These are phyloP conservation scores for Arthrobotrys entomopaga DNA, from an alignment of 2,329 filamentous ascomycete species.

Conservation along the genomic window DNA sequence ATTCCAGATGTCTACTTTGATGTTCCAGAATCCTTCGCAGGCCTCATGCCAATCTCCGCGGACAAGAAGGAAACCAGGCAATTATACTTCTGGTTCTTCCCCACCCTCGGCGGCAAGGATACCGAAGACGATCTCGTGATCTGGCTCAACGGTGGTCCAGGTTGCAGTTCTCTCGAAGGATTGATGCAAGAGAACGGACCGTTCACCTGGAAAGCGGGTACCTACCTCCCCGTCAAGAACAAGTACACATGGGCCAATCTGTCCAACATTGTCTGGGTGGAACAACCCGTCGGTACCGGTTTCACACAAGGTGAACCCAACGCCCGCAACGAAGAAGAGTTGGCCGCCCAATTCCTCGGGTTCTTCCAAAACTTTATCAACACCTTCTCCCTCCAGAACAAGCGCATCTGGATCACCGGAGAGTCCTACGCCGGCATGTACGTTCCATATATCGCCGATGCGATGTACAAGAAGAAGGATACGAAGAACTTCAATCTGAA, in stretches of 20 bases:
- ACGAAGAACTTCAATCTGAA: constrained; percentile 74
- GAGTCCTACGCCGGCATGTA: constrained; percentile 73
- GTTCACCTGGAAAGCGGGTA: constrained; percentile 76
- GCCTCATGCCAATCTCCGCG: constrained; percentile 70
- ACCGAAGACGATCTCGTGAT: constrained; percentile 71
- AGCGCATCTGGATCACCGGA: constrained; percentile 77
- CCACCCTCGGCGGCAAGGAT: constrained; percentile 65
- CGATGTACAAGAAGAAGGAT: constrained; percentile 68
- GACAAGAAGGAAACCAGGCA: constrained; percentile 66
- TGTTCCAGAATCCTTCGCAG: constrained; percentile 73
- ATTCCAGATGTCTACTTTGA: constrained; percentile 78
- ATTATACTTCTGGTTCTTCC: constrained; percentile 76
- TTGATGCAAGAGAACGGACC: constrained; percentile 81
- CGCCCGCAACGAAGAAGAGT: constrained; percentile 73
- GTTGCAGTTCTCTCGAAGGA: constrained; percentile 72
- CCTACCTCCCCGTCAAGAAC: constrained; percentile 73
- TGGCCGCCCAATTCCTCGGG: constrained; percentile 75
- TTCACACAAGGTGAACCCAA: constrained; percentile 74
- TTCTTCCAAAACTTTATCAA: constrained; percentile 83
- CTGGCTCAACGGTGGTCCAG: constrained; percentile 70
- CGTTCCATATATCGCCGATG: constrained; percentile 68
- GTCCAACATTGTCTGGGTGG: constrained; percentile 80
- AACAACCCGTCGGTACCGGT: constrained; percentile 74
- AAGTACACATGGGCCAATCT: constrained; percentile 78
- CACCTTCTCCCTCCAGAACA: constrained; percentile 73